These are phyloP conservation scores for Aphanomyces stellatus DNA, from an alignment of 352 stramenopile genomes.

Conservation along the genomic window DNA sequence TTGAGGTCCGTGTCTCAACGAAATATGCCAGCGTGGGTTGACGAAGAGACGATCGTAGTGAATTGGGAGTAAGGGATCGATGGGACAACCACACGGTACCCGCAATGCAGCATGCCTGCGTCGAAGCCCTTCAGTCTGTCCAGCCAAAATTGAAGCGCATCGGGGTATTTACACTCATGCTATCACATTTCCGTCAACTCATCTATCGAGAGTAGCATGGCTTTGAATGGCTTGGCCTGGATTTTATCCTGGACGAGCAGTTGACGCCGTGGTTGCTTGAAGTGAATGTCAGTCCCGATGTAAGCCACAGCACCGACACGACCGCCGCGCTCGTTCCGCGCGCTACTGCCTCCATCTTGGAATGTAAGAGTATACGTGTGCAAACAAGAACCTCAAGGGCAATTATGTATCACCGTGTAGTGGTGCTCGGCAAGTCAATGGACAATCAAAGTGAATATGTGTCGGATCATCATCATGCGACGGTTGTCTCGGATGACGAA, in stretches of 20 bases:
- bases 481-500: too few species aligned
- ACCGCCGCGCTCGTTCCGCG: constrained; percentile 41
- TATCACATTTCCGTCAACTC: too few species aligned
- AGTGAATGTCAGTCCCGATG: constrained; percentile 82
- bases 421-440: not conserved
- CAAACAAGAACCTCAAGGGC: too few species aligned
- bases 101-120: constrained; percentile 45
- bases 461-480: too few species aligned
- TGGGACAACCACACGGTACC: constrained; percentile 43
- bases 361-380: constrained; percentile 26
- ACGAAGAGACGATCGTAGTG: too few species aligned
- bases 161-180: constrained; percentile 52
- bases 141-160: constrained; percentile 36
- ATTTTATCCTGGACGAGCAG: constrained; percentile 65
- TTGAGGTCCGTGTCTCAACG: constrained; percentile 27
- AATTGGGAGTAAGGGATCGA: constrained; percentile 31
- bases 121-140: constrained; percentile 31
- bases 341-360: constrained; percentile 41
- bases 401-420: not conserved
- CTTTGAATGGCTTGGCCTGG: constrained; percentile 82
- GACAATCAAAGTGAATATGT: not conserved
- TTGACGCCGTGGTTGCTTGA: constrained; percentile 65
- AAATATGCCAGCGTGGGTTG: not conserved
- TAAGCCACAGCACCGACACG: constrained; percentile 65
- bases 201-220: too few species aligned